Percentiles rank a stretch among this genome's conserved stretches.
Evolutionary conservation across 2,329 filamentous ascomycete species (phyloP).

Genomic region (Scorias spongiosa): DNA sequence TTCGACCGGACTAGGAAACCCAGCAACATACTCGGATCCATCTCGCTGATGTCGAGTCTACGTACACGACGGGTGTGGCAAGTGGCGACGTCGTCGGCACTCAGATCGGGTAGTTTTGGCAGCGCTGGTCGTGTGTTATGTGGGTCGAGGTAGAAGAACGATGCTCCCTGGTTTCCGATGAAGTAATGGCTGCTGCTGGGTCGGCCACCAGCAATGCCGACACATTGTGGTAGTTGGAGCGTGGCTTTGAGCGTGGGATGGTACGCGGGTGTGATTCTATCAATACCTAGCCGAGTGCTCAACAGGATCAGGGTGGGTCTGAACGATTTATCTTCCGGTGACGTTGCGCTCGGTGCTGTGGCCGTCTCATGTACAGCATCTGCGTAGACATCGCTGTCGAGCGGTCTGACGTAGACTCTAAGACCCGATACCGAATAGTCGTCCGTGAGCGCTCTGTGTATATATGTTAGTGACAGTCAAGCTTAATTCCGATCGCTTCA

Average conservation of each 20-base stretch:
- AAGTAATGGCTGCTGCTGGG: conserved; percentile 81
- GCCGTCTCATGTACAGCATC: conserved; percentile 72
- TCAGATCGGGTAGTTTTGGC: conserved; percentile 36
- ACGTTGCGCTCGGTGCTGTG: conserved; percentile 14
- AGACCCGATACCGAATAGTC: conserved; percentile 46
- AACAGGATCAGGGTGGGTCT: conserved; percentile 78
- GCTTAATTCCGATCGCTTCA: too few species aligned
- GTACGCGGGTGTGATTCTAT: conserved; percentile 86
- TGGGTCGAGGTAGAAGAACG: conserved; percentile 90
- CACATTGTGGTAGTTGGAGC: conserved; percentile 78
- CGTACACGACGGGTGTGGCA: conserved; percentile 81
- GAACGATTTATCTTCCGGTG: conserved; percentile 49
- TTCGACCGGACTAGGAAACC: conserved; percentile 76
- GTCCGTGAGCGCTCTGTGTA: conserved; percentile 59
- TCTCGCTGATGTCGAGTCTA: conserved; percentile 69
- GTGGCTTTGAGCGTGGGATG: conserved; percentile 82
- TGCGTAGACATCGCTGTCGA: conserved; percentile 85
- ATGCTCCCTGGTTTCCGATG: conserved; percentile 54
- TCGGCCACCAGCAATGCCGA: conserved; percentile 87
- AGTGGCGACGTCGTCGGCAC: conserved; percentile 55
- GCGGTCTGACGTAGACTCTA: conserved; percentile 75
- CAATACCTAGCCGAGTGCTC: conserved; percentile 78
- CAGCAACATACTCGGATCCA: conserved; percentile 97
- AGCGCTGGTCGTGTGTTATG: conserved; percentile 70
- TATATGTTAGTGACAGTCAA: too few species aligned